phyloP scores from a whole-genome alignment of 768 basidiomycete species.

The Pulveroboletus ravenelii region DNA sequence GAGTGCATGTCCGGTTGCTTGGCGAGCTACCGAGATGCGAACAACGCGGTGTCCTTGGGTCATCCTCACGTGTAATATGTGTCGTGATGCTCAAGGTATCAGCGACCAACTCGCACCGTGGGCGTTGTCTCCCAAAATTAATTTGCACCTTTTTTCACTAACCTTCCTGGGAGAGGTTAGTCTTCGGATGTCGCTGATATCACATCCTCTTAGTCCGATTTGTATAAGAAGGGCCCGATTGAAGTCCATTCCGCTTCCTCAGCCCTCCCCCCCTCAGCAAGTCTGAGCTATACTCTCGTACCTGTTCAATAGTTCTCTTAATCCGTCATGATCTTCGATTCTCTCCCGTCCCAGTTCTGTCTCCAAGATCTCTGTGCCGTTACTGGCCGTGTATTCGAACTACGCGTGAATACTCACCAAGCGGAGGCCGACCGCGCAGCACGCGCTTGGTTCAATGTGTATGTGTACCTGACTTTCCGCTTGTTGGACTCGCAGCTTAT shows the following conservation, averaged over 20 bases:
- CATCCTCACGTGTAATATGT: conserved; percentile 28
- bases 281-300: conserved; percentile 23
- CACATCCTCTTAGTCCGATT: conserved; percentile 15
- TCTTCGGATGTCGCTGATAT: conserved; percentile 19
- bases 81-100: conserved; percentile 27
- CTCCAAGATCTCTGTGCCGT: conserved; percentile 34
- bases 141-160: conserved; percentile 26
- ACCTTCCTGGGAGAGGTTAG: conserved; percentile 17
- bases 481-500: not conserved
- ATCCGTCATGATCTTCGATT: conserved; percentile 26
- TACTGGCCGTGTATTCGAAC: conserved; percentile 34
- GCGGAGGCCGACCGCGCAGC: conserved; percentile 32
- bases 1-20: conserved; percentile 6
- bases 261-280: conserved; percentile 20
- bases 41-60: conserved; percentile 28
- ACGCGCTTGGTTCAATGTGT: conserved; percentile 34
- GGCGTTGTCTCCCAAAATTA: conserved; percentile 19
- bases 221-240: conserved; percentile 28
- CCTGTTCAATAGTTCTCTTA: conserved; percentile 12
- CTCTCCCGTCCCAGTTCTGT: conserved; percentile 34
- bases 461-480: not conserved
- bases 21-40: conserved; percentile 21
- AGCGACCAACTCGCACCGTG: conserved; percentile 25
- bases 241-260: conserved; percentile 1
- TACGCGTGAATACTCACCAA: conserved; percentile 31